These are phyloP conservation scores for Gentiana macrophylla DNA, from an alignment of 257 asterid genomes.

Conservation along the genomic window DNA sequence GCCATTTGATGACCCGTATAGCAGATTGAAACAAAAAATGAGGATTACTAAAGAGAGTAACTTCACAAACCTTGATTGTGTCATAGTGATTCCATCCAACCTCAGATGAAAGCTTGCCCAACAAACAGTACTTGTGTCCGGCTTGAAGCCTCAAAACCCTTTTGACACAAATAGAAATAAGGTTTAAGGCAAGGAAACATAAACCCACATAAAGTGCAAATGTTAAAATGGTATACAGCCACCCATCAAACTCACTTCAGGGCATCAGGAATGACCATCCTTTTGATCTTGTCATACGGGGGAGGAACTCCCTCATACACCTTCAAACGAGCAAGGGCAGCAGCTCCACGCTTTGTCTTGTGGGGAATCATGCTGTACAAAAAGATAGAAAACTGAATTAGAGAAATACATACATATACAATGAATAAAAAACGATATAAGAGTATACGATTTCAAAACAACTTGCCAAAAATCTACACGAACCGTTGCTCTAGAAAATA, in stretches of 20 bases:
- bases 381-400: conserved; percentile 1
- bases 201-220: too few relatives aligned
- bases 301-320: conserved; percentile 76
- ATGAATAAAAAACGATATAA: too few relatives aligned
- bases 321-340: conserved; percentile 80
- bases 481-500: too few relatives aligned
- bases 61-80: conserved; percentile 46
- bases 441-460: too few relatives aligned
- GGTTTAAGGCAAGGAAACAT: too few relatives aligned
- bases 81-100: conserved; percentile 83
- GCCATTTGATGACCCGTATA: too few relatives aligned
- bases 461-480: too few relatives aligned
- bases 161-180: conserved; percentile 3
- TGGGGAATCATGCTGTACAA: conserved; percentile 68
- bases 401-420: too few relatives aligned
- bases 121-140: conserved; percentile 69
- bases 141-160: conserved; percentile 92
- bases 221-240: not conserved
- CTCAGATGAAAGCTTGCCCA: conserved; percentile 74
- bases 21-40: too few relatives aligned
- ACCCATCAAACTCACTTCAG: conserved; percentile 41
- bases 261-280: conserved; percentile 85
- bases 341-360: conserved; percentile 85
- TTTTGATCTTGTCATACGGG: conserved; percentile 72
- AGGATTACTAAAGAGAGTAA: not conserved